These are phyloP conservation scores for Cutaneotrichosporon curvatum DNA, from an alignment of 1,284 basidiomycete genomes.

Conservation along the genomic window DNA sequence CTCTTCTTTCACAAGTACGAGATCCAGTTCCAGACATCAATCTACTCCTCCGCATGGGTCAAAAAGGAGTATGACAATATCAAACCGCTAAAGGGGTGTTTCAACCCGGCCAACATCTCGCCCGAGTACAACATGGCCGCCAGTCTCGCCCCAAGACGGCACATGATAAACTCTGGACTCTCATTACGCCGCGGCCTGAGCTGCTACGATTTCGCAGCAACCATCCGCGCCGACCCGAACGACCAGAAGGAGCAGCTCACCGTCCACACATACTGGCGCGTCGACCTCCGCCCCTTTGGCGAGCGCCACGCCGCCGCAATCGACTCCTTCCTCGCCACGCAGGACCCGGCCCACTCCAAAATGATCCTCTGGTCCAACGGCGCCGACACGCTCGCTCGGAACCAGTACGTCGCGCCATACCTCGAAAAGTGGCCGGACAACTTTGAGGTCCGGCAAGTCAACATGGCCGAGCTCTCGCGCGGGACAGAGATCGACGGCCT, in stretches of 20 bases:
- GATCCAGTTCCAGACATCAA: conserved; percentile 69
- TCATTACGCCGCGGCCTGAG: conserved; percentile 68
- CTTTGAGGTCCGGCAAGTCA: conserved; percentile 61
- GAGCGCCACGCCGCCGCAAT: conserved; percentile 78
- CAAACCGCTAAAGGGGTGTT: conserved; percentile 59
- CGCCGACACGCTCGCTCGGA: conserved; percentile 50
- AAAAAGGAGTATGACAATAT: conserved; percentile 54
- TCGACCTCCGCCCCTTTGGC: conserved; percentile 68
- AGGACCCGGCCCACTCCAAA: conserved; percentile 58
- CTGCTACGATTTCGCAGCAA: conserved; percentile 80
- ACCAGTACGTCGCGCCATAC: background rate
- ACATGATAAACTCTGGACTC: conserved; percentile 69
- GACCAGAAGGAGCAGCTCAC: conserved; percentile 51
- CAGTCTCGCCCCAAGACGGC: conserved; percentile 55
- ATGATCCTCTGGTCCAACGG: conserved; percentile 85
- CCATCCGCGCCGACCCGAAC: conserved; percentile 50
- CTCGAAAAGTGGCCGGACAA: conserved; percentile 54
- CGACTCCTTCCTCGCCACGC: conserved; percentile 83
- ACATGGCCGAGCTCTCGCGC: conserved; percentile 59
- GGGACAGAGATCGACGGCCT: conserved; percentile 65
- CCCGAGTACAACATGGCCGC: conserved; percentile 63
- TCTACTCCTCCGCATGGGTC: conserved; percentile 70
- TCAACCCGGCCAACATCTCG: conserved; percentile 52
- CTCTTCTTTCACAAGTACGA: conserved; percentile 59
- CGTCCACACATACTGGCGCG: conserved; percentile 86